Base-by-base conservation (phyloP, 2,329 filamentous ascomycete genomes). In the Aspergillus unguis region DNA sequence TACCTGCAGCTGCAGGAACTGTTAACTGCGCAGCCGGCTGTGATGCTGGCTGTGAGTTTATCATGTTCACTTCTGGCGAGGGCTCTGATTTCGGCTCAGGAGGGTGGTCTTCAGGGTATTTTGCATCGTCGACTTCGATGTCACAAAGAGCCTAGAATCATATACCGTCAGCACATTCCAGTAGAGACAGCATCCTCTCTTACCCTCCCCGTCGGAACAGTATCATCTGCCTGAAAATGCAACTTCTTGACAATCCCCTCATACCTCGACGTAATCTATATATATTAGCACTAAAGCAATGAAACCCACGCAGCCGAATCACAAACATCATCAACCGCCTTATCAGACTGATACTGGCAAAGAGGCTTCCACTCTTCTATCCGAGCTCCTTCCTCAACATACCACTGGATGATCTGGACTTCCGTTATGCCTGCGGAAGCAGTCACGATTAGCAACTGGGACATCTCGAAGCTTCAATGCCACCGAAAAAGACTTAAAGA, bases 351-450 rank as follows among this genome's bases (percentile, higher is more conserved):
- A 41, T 99, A 95, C 76, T 99, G 94, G 75, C 94, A 99, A 43
- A 99, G 81, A 55, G 92, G 94, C 63, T 95, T 94, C 81, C 96
- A 99, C 77, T 99, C 92, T 76, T 99, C 92, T 63, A 99, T 92
- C 53, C 88, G 86, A 33, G 94, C 94, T 53, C 92, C 92, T 45
- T 95, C 91, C 74, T 96, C 88, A 60, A 99, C 92, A 71, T 97
- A 99, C 94, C 94, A 99, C 77, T 99, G 94, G 65, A 97, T 97
- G 66, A 99, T 90, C 74, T 99, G 94, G 68, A 94, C 96, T 76
- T 99, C 94, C 69, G 94, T 92, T 66, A 97, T 99, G 50, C 94
- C 94, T 94, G 44, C 26, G 40, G n/a, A 37, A 25, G n/a, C 8
- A 43, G 54, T 23, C 25, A 7, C 11, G 7, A 38, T 63, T 40